Conservation (phyloP, 768 basidiomycete species). For the Dacryopinax spathularia region DNA sequence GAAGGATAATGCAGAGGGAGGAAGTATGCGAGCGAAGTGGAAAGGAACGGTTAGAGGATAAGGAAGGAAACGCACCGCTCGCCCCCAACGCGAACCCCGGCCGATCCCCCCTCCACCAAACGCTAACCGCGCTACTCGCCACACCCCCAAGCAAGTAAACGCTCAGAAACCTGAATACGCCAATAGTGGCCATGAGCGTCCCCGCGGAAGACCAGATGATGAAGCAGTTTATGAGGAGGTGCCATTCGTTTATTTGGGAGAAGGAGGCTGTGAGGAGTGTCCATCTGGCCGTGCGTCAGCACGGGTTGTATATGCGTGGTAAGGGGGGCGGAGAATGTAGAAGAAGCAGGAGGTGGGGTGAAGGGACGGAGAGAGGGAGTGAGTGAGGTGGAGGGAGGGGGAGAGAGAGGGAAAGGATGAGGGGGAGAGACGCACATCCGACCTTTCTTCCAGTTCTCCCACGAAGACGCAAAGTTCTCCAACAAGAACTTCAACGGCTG, state of each 20-base stretch:
- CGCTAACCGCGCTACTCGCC: neutral
- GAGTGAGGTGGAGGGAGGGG: too few species aligned
- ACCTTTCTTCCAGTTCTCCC: neutral
- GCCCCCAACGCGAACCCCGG: neutral
- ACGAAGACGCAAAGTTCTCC: neutral
- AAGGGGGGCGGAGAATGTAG: too few species aligned
- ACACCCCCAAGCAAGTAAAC: neutral
- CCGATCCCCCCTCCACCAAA: neutral
- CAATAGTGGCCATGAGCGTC: neutral
- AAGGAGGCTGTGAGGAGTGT: neutral
- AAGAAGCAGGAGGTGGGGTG: too few species aligned
- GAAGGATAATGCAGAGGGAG: too few species aligned
- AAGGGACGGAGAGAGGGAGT: too few species aligned
- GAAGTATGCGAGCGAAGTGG: too few species aligned
- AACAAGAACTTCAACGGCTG: neutral
- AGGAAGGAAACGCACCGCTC: neutral
- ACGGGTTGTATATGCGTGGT: neutral
- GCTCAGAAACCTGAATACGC: neutral
- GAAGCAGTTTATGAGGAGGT: neutral
- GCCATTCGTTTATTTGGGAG: neutral
- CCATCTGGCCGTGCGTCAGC: neutral
- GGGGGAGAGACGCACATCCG: neutral
- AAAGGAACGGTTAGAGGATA: too few species aligned
- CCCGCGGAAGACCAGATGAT: neutral
- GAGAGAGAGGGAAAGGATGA: too few species aligned